Base-by-base conservation (phyloP, 202 grass and related monocot genomes). In the Bolboschoenoplectus hybrid region DNA sequence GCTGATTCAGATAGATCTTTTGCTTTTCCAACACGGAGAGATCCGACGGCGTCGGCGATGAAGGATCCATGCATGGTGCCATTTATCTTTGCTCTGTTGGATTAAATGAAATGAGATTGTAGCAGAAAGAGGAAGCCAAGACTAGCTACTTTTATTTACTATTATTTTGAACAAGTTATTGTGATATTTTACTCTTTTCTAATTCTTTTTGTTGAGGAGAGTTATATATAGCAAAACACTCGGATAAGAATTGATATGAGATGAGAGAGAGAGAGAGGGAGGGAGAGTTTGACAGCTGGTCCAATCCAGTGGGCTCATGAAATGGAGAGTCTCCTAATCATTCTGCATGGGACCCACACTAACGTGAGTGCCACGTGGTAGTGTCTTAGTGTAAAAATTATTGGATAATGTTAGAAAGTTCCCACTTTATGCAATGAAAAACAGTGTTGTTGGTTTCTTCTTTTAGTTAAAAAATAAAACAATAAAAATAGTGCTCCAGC, bases 341-440 rank as follows among this genome's bases (percentile, higher is more conserved):
- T 74, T 77, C 84, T 85, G 10, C 11, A 40, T 44, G 10, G 76
- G 85, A 66, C 77, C 85, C 86, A 85, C 89, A 75, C 69, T 81
- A 86, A 84, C 88, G 72, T 84, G 43, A 81, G 86, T 83, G 91
- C 87, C 95, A 90, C 91, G 82, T 91, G 89, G 85, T 64, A 44
- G 62, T 85, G 60, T 74, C 75, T 76, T 84, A 85, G 66, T 73
- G 53, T 81, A 60, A 87, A 81, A 78, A 70, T 43, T 38, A 84
- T 38, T 70, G 64, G 64, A 84, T 84, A 70, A 84, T 71, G 81
- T 52, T 84, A 84, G 3, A 84, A 84, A 61, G 14, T 16, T 84
- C 46, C 61, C 26, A 8, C 80, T 49, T 82, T 63, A 38, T 49
- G 80, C 32, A 65, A 82, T 46, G 1, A 49, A 74, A 55, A 82